A percentile compares a stretch with the other conserved stretches of the same genome.
These are phyloP conservation scores for Apiospora malaysiana DNA, from an alignment of 2,329 filamentous ascomycete species.

Conservation along the genomic window DNA sequence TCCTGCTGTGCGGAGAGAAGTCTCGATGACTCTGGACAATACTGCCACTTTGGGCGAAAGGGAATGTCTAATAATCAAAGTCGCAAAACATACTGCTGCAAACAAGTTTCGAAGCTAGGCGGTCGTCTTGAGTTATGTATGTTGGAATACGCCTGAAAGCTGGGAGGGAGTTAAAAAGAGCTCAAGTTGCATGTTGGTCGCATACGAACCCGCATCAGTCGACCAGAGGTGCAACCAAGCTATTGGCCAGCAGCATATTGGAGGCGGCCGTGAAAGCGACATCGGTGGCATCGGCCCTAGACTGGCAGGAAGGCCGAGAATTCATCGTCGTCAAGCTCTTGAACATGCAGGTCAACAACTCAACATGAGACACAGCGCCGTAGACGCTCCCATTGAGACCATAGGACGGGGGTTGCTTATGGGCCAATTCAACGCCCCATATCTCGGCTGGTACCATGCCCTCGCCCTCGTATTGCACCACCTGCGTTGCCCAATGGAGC, in stretches of 20 bases:
- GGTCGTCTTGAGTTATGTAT: not conserved
- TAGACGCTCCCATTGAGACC: not conserved
- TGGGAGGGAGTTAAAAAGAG: not conserved
- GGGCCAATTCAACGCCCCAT: constrained; percentile 54
- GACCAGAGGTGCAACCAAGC: constrained; percentile 1
- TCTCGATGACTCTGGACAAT: not conserved
- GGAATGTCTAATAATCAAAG: not conserved
- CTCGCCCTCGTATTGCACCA: constrained; percentile 60
- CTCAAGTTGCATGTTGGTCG: not conserved
- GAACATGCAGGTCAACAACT: constrained; percentile 10
- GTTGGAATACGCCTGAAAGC: not conserved
- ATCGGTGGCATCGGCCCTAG: not conserved
- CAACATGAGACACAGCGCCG: not conserved
- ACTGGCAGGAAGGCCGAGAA: not conserved
- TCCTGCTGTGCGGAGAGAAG: not conserved
- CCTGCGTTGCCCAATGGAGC: constrained; percentile 65
- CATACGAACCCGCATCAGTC: not conserved
- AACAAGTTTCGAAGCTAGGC: not conserved
- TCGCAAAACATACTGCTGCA: not conserved
- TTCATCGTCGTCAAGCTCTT: not conserved
- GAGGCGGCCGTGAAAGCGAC: not conserved
- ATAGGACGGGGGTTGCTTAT: not conserved
- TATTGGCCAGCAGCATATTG: not conserved
- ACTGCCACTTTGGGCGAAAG: not conserved
- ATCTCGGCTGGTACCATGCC: constrained; percentile 58